phyloP scores from a whole-genome alignment of 257 asterid genomes.

The Pogostemon cablin region DNA sequence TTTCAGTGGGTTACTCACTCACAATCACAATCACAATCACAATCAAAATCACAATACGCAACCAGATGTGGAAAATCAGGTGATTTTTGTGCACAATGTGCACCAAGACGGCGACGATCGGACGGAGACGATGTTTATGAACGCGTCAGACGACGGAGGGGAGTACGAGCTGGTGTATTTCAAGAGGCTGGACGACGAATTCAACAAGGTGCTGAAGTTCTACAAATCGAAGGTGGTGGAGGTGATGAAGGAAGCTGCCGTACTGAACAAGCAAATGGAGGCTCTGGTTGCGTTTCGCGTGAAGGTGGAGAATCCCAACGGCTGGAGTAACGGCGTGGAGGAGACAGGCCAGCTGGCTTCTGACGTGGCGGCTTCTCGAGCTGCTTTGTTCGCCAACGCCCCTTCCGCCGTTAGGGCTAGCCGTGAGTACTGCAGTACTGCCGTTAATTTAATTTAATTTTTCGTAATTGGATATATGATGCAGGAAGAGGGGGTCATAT shows the following conservation, averaged over 20 bases:
- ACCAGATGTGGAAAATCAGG: conserved; percentile 32
- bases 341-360: conserved; percentile 40
- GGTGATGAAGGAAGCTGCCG: conserved; percentile 43
- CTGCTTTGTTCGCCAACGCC: conserved; percentile 44
- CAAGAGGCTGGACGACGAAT: conserved; percentile 46
- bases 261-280: conserved; percentile 53
- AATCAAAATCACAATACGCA: background rate
- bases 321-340: conserved; percentile 41
- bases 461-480: background rate
- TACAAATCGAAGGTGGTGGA: conserved; percentile 46
- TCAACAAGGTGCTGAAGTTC: conserved; percentile 49
- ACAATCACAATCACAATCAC: background rate
- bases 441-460: too few species aligned
- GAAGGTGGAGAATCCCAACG: conserved; percentile 46
- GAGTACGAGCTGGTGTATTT: conserved; percentile 46
- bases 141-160: conserved; percentile 44
- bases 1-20: conserved; percentile 47
- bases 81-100: conserved; percentile 35
- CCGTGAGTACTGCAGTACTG: conserved; percentile 36
- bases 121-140: conserved; percentile 42
- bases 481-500: conserved; percentile 36
- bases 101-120: conserved; percentile 32
- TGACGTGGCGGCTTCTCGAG: conserved; percentile 42
- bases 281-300: conserved; percentile 53
- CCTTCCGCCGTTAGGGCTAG: conserved; percentile 44